A percentile compares a stretch with the other conserved stretches of the same genome.
phyloP scores from a whole-genome alignment of 352 stramenopile genomes.

The Globisporangium uncinulatum region DNA sequence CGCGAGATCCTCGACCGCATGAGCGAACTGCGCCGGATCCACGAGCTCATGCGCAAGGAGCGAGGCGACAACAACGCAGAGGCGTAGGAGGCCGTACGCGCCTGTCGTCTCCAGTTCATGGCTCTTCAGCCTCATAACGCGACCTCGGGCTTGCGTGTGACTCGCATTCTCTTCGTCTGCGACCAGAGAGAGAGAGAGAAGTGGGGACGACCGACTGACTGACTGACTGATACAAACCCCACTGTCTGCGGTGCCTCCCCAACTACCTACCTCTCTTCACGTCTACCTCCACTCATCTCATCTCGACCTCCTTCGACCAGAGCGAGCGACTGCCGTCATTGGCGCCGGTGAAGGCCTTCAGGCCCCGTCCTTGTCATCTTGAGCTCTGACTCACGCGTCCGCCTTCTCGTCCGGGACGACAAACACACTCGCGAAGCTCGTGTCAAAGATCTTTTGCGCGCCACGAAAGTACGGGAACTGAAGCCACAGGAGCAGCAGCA shows the following conservation, averaged over 20 bases:
- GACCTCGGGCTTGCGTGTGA: too few relatives aligned
- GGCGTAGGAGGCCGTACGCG: not conserved
- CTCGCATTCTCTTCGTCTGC: too few relatives aligned
- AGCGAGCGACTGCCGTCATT: not conserved
- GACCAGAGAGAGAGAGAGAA: too few relatives aligned
- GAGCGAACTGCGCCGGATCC: slow-evolving; percentile 54
- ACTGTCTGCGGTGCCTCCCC: too few relatives aligned
- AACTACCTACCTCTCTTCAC: too few relatives aligned
- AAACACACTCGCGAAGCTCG: slow-evolving; percentile 69
- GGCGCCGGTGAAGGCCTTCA: too few relatives aligned
- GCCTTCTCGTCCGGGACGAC: slow-evolving; percentile 33
- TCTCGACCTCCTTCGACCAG: not conserved
- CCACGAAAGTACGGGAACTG: slow-evolving; percentile 90
- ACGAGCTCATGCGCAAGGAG: slow-evolving; percentile 52
- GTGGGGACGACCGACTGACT: too few relatives aligned
- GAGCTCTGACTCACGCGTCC: slow-evolving; percentile 6
- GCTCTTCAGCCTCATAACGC: not conserved
- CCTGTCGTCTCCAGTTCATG: not conserved
- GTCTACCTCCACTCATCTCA: not conserved
- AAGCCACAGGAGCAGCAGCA: slow-evolving; percentile 83
- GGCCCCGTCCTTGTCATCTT: too few relatives aligned
- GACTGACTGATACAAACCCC: too few relatives aligned
- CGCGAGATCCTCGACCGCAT: slow-evolving; percentile 64
- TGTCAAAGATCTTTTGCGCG: slow-evolving; percentile 77
- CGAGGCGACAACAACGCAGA: slow-evolving; percentile 17